These are phyloP conservation scores for Plasmodium gallinaceum DNA, from an alignment of 169 alveolate species.

Conservation along the genomic window DNA sequence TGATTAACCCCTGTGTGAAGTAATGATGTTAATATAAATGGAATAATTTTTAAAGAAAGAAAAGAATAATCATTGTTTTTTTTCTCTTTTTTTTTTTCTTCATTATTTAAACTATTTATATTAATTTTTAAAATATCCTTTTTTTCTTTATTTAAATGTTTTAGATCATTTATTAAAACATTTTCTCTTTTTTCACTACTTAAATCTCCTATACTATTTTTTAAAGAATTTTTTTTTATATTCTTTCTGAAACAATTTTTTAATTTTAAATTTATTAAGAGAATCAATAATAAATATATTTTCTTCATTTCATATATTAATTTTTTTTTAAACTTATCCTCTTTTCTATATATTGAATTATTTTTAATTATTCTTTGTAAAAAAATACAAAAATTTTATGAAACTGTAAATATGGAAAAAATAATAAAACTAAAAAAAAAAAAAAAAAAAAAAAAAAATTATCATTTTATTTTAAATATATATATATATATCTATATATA, in stretches of 20 bases:
- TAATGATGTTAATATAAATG: conserved; percentile 27
- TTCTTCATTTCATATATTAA: conserved; percentile 42
- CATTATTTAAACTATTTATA: not conserved
- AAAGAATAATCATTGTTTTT: conserved; percentile 29
- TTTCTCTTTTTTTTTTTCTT: conserved; percentile 4
- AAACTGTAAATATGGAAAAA: too few relatives aligned
- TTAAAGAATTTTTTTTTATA: conserved; percentile 4
- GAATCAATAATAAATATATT: conserved; percentile 15
- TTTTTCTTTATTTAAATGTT: not conserved
- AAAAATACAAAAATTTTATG: too few relatives aligned
- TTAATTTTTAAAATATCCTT: not conserved
- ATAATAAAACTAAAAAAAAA: too few relatives aligned
- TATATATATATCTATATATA: too few relatives aligned
- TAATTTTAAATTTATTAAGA: conserved; percentile 7
- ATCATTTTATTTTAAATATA: not conserved
- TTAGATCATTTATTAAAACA: not conserved
- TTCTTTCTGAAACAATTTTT: not conserved
- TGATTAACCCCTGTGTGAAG: conserved; percentile 3
- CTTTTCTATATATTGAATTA: too few relatives aligned
- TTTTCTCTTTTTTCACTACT: not conserved
- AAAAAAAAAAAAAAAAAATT: too few relatives aligned
- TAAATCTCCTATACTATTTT: not conserved
- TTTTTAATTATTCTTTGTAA: too few relatives aligned
- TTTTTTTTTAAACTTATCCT: not conserved
- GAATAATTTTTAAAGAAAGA: conserved; percentile 22